Evolutionary conservation across 495 filamentous ascomycete species (phyloP), one percentile per base, ranked within the genome.

Genomic region (Glarea lozoyensis): DNA sequence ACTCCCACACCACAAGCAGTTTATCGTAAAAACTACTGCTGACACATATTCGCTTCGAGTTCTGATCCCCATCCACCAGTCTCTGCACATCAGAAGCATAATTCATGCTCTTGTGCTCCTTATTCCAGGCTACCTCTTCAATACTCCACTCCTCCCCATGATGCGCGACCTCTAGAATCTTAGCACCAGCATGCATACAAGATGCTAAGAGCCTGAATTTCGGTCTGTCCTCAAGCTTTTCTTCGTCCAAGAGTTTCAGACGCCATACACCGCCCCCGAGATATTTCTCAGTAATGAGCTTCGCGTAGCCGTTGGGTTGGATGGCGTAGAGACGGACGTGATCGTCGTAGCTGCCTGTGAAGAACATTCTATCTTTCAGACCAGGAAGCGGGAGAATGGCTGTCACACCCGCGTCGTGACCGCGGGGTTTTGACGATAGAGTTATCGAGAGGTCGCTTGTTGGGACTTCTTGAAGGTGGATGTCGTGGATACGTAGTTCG

Each of bases 341-440:
- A 49, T 98, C 93, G 49, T 98, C 92, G 58, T 97, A 98, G 55
- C 86, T 90, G 10, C 92, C 92, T 2, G 88, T 97, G 22, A 94
- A 53, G 6, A 95, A 15, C 16, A 15, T 70, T 69, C 0, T 64
- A 56, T 62, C 15, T 62, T 62, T 0, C 53, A 39, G 3, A 35
- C 59, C 37, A 1, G 66, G 56, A 9, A 88, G 52, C 0, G 86
- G 82, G 22, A 96, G 57, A 43, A 98, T 90, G 1, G 87, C 78
- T 0, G 90, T 96, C 2, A 98, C 87, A 3, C 92, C 92, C 10
- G 88, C 87, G 12, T 68, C 70, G 52, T 96, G 90, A 21, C 70
- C 68, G 42, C 61, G 75, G 40, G 76, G 23, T 33, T 44, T 42
- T 7, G n/a, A 23, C 12, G 37, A 6, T 5, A 10, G 9, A 6